phyloP scores from a whole-genome alignment of 2,329 filamentous ascomycete species.

The Gaeumannomyces tritici region DNA sequence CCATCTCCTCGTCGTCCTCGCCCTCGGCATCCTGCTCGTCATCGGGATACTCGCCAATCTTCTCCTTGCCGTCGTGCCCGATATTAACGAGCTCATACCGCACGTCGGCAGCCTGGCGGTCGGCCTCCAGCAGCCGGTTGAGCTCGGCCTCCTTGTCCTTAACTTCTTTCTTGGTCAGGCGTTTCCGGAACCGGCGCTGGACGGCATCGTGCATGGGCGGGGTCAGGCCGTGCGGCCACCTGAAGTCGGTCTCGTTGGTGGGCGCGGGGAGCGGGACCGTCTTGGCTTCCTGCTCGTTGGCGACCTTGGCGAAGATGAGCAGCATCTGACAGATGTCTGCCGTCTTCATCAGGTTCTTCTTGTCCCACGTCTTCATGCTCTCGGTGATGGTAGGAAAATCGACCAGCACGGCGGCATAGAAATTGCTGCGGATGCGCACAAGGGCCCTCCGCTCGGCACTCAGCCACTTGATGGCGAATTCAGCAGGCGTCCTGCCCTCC shows the following conservation, averaged over 20 bases:
- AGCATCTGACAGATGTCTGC: constrained; percentile 87
- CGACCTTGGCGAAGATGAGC: constrained; percentile 61
- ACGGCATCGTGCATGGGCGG: constrained; percentile 81
- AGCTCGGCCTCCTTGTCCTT: constrained; percentile 77
- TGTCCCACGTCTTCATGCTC: constrained; percentile 89
- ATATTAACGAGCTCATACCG: constrained; percentile 58
- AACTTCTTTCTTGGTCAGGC: constrained; percentile 73
- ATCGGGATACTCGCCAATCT: constrained; percentile 23
- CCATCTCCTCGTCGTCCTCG: constrained; percentile 48
- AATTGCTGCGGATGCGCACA: constrained; percentile 57
- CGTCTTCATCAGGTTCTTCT: constrained; percentile 78
- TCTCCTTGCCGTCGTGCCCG: constrained; percentile 17
- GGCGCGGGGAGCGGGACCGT: constrained; percentile 54
- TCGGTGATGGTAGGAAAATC: constrained; percentile 83
- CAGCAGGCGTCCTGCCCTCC: constrained; percentile 52
- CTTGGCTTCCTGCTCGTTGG: constrained; percentile 55
- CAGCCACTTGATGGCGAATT: constrained; percentile 74
- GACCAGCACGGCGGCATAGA: constrained; percentile 70
- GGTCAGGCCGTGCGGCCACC: constrained; percentile 78
- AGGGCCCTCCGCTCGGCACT: constrained; percentile 64
- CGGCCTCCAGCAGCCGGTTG: constrained; percentile 60
- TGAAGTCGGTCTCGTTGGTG: constrained; percentile 59
- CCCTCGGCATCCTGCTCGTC: constrained; percentile 40
- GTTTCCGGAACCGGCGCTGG: constrained; percentile 74
- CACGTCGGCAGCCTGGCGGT: constrained; percentile 50